phyloP scores from a whole-genome alignment of 1,284 basidiomycete genomes.

The Ceratobasidium theobromae region DNA sequence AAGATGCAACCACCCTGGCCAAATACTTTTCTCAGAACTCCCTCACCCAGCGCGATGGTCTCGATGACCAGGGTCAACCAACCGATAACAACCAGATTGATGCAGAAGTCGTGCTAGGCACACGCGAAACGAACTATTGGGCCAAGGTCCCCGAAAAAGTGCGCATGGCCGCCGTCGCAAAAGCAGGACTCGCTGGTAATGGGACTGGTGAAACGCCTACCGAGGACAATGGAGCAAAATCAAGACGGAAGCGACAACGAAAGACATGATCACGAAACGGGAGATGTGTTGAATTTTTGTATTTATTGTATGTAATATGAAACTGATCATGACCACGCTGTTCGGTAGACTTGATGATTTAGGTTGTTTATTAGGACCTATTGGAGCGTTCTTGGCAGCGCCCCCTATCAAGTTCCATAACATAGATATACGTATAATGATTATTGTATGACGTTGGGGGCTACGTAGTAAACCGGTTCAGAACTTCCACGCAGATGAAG shows the following conservation, averaged over 20 bases:
- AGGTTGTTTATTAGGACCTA: no score
- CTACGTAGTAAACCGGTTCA: no score
- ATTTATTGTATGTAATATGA: neutral
- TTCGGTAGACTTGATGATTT: no score
- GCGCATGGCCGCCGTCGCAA: slow-evolving; percentile 58
- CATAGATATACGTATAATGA: no score
- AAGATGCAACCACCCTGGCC: slow-evolving; percentile 51
- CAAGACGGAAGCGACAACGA: slow-evolving; percentile 23
- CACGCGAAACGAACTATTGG: slow-evolving; percentile 72
- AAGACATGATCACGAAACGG: no score
- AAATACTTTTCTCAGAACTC: slow-evolving; percentile 48
- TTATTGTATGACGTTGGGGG: no score
- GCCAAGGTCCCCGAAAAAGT: slow-evolving; percentile 72
- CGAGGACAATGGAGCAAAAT: neutral
- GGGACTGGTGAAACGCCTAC: no score
- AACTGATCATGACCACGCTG: neutral
- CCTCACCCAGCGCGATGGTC: slow-evolving; percentile 50
- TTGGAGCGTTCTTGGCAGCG: no score
- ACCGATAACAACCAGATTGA: slow-evolving; percentile 42
- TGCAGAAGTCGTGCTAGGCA: slow-evolving; percentile 60
- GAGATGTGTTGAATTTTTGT: no score
- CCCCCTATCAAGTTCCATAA: no score
- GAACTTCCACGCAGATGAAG: no score
- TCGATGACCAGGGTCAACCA: slow-evolving; percentile 50
- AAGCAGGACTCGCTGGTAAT: slow-evolving; percentile 35